Percentiles rank a stretch among this genome's conserved stretches.
phyloP scores from a whole-genome alignment of 805 yeast genomes.

The Ogataea corticis region DNA sequence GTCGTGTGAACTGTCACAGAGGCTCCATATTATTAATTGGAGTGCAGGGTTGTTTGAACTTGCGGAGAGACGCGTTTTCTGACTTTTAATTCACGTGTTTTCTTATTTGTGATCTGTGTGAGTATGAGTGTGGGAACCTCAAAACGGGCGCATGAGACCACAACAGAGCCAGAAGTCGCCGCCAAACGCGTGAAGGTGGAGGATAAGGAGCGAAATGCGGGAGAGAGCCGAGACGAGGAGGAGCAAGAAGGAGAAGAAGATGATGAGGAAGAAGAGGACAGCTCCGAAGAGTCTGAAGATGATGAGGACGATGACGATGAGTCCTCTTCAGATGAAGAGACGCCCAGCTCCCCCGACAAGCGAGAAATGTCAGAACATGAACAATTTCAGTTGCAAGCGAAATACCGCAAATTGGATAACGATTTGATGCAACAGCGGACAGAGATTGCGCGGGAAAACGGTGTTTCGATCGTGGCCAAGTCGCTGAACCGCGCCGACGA shows the following conservation, averaged over 20 bases:
- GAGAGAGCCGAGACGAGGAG: conserved; percentile 8
- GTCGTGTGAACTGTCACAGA: no score
- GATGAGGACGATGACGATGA: conserved; percentile 12
- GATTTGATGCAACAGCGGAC: conserved; percentile 40
- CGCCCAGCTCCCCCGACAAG: conserved; percentile 2
- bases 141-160: no score
- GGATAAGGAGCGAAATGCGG: no score
- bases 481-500: conserved; percentile 47
- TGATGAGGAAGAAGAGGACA: conserved; percentile 10
- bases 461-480: conserved; percentile 47
- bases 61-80: no score
- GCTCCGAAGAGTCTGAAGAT: conserved; percentile 10
- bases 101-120: no score
- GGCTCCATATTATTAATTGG: no score
- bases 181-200: neutral
- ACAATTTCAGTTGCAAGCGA: conserved; percentile 27
- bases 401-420: conserved; percentile 27
- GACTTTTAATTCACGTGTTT: no score
- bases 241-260: conserved; percentile 14
- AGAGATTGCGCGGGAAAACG: conserved; percentile 58
- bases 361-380: conserved; percentile 27
- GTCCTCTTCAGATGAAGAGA: conserved; percentile 9
- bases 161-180: no score
- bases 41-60: no score
- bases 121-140: no score